Evolutionary conservation across 2,329 filamentous ascomycete species (phyloP).

Genomic region (Xylaria sp.): DNA sequence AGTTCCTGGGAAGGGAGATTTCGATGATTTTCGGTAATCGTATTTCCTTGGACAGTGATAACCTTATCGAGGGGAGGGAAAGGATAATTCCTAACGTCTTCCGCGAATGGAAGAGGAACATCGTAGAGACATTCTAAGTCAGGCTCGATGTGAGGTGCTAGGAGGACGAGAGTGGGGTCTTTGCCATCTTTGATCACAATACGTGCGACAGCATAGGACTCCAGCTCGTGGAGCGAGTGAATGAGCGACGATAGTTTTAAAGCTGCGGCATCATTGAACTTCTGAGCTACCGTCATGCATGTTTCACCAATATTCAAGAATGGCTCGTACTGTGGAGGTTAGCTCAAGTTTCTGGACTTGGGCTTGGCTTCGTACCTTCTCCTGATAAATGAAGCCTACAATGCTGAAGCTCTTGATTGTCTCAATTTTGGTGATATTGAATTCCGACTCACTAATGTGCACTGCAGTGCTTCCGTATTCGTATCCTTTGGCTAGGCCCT

Average conservation of each 20-base stretch:
- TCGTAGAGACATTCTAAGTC: slow-evolving; percentile 89
- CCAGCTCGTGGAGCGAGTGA: slow-evolving; percentile 84
- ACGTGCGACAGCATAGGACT: slow-evolving; percentile 86
- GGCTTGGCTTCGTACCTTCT: slow-evolving; percentile 63
- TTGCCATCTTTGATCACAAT: slow-evolving; percentile 86
- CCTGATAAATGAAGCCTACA: slow-evolving; percentile 82
- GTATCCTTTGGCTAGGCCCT: slow-evolving; percentile 91
- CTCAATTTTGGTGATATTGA: slow-evolving; percentile 88
- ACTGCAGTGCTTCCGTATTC: slow-evolving; percentile 94
- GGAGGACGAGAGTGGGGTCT: slow-evolving; percentile 77
- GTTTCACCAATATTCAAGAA: slow-evolving; percentile 87
- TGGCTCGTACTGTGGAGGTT: slow-evolving; percentile 72
- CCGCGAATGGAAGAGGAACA: slow-evolving; percentile 88
- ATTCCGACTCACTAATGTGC: slow-evolving; percentile 85
- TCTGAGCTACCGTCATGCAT: slow-evolving; percentile 80
- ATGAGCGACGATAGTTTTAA: slow-evolving; percentile 90
- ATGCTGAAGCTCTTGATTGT: slow-evolving; percentile 80
- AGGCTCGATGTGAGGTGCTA: slow-evolving; percentile 81
- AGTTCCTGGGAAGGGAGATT: slow-evolving; percentile 82
- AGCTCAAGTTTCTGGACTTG: slow-evolving; percentile 30
- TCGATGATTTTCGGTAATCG: slow-evolving; percentile 81
- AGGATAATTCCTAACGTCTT: slow-evolving; percentile 89
- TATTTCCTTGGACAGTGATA: slow-evolving; percentile 84
- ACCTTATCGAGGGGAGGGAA: slow-evolving; percentile 92
- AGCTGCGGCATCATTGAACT: slow-evolving; percentile 81